These are phyloP conservation scores for Backusella parvicylindrica DNA, from an alignment of 192 early-diverging fungal genomes.

Conservation along the genomic window DNA sequence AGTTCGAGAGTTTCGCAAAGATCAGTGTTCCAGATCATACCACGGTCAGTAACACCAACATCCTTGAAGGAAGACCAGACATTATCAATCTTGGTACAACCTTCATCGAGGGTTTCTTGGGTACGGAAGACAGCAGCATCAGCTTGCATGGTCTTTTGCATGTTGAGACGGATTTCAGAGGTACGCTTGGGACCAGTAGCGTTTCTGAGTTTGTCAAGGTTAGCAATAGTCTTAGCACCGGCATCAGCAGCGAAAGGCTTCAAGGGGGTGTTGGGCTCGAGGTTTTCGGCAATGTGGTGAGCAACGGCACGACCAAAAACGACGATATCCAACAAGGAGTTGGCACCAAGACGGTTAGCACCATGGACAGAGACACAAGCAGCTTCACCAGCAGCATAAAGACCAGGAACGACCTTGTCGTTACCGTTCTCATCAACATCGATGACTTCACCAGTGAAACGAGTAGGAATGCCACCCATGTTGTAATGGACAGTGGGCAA, in stretches of 20 bases:
- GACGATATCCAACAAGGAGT: conserved; percentile 97
- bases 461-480: conserved; percentile 99
- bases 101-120: conserved; percentile 83
- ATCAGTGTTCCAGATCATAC: conserved; percentile 98
- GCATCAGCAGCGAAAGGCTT: conserved; percentile 77
- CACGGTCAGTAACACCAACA: conserved; percentile 86
- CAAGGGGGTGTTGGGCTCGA: conserved; percentile 87
- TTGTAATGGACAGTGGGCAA: conserved; percentile 99
- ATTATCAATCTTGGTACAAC: conserved; percentile 77
- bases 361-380: conserved; percentile 98
- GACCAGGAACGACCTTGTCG: conserved; percentile 90
- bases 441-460: conserved; percentile 96
- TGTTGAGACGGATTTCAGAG: conserved; percentile 84
- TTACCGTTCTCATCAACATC: conserved; percentile 74
- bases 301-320: conserved; percentile 97
- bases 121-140: conserved; percentile 98
- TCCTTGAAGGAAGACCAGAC: conserved; percentile 79
- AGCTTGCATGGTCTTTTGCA: conserved; percentile 98
- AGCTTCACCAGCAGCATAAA: conserved; percentile 98
- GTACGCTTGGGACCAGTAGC: conserved; percentile 77
- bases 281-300: conserved; percentile 88
- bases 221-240: conserved; percentile 86
- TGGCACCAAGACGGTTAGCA: conserved; percentile 96
- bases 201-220: conserved; percentile 92
- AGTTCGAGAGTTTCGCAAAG: conserved; percentile 95